Conservation (phyloP, 192 early-diverging fungal genomes). For the Coemansia sp. region DNA sequence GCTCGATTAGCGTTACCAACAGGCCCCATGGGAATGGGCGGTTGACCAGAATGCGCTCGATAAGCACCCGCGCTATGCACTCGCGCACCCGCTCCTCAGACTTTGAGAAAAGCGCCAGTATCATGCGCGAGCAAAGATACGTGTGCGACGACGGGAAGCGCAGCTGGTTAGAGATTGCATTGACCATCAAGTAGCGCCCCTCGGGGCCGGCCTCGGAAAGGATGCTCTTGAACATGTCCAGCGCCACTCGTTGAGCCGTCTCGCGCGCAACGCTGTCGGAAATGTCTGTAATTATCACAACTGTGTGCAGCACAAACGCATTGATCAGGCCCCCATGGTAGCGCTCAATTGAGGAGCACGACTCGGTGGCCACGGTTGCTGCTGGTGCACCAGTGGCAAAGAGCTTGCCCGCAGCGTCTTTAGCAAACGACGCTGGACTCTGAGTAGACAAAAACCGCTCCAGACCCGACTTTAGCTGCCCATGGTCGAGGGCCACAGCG, state of each 20-base stretch:
- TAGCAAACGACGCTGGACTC: conserved; percentile 32
- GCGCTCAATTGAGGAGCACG: conserved; percentile 6
- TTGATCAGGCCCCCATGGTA: conserved; percentile 84
- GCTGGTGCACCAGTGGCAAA: background rate
- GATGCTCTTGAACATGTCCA: conserved; percentile 81
- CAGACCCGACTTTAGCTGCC: conserved; percentile 67
- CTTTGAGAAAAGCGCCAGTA: conserved; percentile 77
- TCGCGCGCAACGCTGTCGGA: conserved; percentile 25
- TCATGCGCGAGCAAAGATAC: conserved; percentile 83
- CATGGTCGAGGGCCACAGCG: conserved; percentile 54
- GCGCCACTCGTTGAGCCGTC: conserved; percentile 54
- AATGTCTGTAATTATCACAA: conserved; percentile 68
- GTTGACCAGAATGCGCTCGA: conserved; percentile 94
- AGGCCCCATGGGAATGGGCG: conserved; percentile 97
- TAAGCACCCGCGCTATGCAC: conserved; percentile 89
- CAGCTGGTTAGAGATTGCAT: conserved; percentile 92
- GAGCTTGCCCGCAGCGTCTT: background rate
- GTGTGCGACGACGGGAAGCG: conserved; percentile 97
- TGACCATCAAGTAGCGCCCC: conserved; percentile 84
- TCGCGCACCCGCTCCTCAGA: conserved; percentile 80
- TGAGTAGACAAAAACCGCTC: conserved; percentile 67
- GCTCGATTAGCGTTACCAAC: conserved; percentile 94
- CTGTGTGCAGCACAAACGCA: conserved; percentile 82
- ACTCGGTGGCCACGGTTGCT: background rate
- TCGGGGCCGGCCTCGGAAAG: conserved; percentile 57